Base-by-base conservation (phyloP, 2,329 filamentous ascomycete species). In the Stenocarpella maydis region DNA sequence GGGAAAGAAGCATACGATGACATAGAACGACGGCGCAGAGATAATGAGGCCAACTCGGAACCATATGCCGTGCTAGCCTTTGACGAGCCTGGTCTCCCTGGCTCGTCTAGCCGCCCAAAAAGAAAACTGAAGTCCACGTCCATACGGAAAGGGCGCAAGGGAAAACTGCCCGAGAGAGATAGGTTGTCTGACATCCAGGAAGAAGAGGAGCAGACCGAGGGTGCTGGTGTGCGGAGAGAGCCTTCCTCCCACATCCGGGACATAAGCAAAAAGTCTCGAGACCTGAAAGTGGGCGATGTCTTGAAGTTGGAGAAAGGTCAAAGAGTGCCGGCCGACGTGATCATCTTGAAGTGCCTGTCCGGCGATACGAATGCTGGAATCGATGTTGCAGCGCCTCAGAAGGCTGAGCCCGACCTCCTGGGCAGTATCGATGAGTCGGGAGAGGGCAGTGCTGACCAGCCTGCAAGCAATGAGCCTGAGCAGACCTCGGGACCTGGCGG, bases 1-100 rank as follows among this genome's bases (percentile, higher is more conserved):
- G 95, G 94, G 21, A 99, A 99, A 79, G 97, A 99, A 80, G 97
- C 96, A 0, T 90, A 92, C 75, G 96, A 99, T 78, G 97, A 99
- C 79, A 93, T 99, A 75, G 92, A 90, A 66, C 85, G 96, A 73
- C 87, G 97, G 71, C 87, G 92, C 73, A 88, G 97, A 77, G 96
- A 99, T 79, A 92, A 91, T 19, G 96, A 99, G 79, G 95, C 96
- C 3, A 99, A 99, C 78, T 92, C 95, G 2, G 96, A 99, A 78
- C 89, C 90, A 68, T 98, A 97, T 76, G 91, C 88, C 0, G 90
- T 97, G 2, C 77, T 98, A 64, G 85, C 86, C 21, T 94, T 98
- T 75, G 87, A 89, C 54, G 87, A 91, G 54, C 84, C 86, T 2
- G 74, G 75, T 8, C 75, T 75, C 24, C 72, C 75, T 65, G 63